These are phyloP conservation scores for Escallonia rubra DNA, from an alignment of 129 eudicot species.

Conservation along the genomic window DNA sequence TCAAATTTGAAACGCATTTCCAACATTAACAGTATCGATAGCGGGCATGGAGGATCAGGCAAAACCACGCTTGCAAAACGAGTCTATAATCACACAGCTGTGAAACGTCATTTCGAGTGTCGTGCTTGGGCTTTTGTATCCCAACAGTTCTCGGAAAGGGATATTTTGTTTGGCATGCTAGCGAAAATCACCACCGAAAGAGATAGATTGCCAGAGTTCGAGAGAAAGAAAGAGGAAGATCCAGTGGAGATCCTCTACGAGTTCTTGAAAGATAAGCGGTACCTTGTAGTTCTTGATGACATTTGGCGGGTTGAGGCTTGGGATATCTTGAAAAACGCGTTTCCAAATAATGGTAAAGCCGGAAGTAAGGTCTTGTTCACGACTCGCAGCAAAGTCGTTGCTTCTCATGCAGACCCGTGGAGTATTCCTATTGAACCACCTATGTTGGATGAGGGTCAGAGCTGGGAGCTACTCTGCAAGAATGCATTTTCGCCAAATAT, in stretches of 20 bases:
- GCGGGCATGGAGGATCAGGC: neutral
- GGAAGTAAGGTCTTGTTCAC: neutral
- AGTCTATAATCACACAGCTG: neutral
- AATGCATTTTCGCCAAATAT: no score
- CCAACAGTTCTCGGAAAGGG: neutral
- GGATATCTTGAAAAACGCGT: neutral
- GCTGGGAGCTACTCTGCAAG: neutral
- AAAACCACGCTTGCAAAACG: neutral
- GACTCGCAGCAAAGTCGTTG: neutral
- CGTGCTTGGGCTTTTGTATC: neutral
- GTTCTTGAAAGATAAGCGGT: neutral
- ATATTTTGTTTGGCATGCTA: neutral
- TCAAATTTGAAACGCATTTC: no score
- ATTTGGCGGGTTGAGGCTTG: neutral
- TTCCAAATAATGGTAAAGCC: neutral
- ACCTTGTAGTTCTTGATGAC: neutral
- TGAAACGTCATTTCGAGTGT: neutral
- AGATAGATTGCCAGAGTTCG: neutral
- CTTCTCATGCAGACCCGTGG: neutral
- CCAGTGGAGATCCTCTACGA: no score
- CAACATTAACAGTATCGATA: no score
- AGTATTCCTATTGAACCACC: neutral
- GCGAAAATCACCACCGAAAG: neutral
- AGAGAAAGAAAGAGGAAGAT: neutral
- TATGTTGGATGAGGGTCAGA: neutral